Percentiles rank a stretch among this genome's conserved stretches.
phyloP scores from a whole-genome alignment of 371 early-diverging fungal genomes.

The Zopfochytrium polystomum region DNA sequence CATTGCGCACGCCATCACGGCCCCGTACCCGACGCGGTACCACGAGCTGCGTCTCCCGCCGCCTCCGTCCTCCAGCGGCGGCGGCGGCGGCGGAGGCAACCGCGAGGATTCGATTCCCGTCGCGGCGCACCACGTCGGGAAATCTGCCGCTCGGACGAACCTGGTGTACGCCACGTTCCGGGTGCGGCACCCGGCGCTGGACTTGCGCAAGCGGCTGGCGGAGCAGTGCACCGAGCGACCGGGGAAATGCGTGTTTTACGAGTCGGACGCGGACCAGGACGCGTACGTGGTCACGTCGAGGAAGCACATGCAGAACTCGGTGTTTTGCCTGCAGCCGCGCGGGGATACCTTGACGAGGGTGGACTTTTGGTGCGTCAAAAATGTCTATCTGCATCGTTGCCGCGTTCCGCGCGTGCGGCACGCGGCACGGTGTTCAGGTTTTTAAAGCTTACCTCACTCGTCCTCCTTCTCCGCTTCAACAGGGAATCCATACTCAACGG shows the following conservation, averaged over 20 bases:
- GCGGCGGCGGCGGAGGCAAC: too few species aligned
- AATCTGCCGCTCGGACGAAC: not conserved
- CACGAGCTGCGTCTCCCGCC: not conserved
- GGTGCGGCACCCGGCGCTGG: too few species aligned
- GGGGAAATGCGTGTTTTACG: not conserved
- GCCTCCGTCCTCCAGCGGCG: too few species aligned
- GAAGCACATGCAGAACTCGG: not conserved
- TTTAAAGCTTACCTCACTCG: too few species aligned
- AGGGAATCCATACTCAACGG: not conserved
- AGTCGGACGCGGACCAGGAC: not conserved
- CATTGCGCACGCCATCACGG: not conserved
- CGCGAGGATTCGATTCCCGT: not conserved
- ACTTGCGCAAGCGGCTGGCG: not conserved
- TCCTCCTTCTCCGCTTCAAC: not conserved
- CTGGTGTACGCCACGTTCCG: not conserved
- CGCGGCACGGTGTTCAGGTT: not conserved
- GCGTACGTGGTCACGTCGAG: not conserved
- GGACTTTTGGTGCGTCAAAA: not conserved
- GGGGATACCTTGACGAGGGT: not conserved
- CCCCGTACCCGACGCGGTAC: not conserved
- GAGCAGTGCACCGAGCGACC: not conserved
- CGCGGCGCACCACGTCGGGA: too few species aligned
- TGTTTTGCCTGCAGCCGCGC: not conserved
- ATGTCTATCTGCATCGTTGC: not conserved
- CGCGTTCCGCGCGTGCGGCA: not conserved